Percentiles rank a stretch among this genome's conserved stretches.
Evolutionary conservation across 2,329 filamentous ascomycete genomes (phyloP).

Genomic region (Colletotrichum musae): DNA sequence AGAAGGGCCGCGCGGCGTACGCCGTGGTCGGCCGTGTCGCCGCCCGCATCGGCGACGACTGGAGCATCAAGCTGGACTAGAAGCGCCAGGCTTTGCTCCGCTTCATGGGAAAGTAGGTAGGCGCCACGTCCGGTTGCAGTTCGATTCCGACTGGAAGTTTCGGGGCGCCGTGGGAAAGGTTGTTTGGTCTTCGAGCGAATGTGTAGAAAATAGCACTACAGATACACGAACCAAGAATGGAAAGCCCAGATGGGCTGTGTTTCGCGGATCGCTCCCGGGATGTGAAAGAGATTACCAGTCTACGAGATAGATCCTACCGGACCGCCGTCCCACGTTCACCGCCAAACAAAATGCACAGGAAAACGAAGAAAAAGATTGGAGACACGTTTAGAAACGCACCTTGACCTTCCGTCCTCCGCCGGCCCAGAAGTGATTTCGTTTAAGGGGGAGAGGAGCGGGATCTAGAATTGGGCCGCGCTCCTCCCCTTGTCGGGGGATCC

Average conservation of each 20-base stretch:
- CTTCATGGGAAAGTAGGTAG: slow-evolving; percentile 18
- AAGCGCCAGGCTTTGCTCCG: slow-evolving; percentile 12
- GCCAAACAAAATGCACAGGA: background rate
- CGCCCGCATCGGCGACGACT: slow-evolving; percentile 67
- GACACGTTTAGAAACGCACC: background rate
- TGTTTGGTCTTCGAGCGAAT: too few species aligned
- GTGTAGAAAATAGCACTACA: too few species aligned
- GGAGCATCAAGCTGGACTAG: slow-evolving; percentile 58
- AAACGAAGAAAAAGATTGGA: slow-evolving; percentile 3
- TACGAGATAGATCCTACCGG: slow-evolving; percentile 3
- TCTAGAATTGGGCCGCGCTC: slow-evolving; percentile 14
- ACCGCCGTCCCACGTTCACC: slow-evolving; percentile 6
- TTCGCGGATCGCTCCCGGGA: slow-evolving; percentile 24
- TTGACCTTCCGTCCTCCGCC: background rate
- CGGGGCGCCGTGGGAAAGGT: background rate
- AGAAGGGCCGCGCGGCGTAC: slow-evolving; percentile 64
- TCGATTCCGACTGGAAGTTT: background rate
- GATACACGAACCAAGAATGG: slow-evolving; percentile 10
- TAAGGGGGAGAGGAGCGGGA: background rate
- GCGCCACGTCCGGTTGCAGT: background rate
- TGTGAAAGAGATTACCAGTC: slow-evolving; percentile 1
- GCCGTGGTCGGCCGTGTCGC: slow-evolving; percentile 67
- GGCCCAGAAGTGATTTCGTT: slow-evolving; percentile 22
- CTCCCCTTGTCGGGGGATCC: background rate
- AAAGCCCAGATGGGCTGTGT: background rate